Evolutionary conservation across 306 rosid species (phyloP), one percentile per base, ranked within the genome.

Genomic region (Canavalia gladiata): DNA sequence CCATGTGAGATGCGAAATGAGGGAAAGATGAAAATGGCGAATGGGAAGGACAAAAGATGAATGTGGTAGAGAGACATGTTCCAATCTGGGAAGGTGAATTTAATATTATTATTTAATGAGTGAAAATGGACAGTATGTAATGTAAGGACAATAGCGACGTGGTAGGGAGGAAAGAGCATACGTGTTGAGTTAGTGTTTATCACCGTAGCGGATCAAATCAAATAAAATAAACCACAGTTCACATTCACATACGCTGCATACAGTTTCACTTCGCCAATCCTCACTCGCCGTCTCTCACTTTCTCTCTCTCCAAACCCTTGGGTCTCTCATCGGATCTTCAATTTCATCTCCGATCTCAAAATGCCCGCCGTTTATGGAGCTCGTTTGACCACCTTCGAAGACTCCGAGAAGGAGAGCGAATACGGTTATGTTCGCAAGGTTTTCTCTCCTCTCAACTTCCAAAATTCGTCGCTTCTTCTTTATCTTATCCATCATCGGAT

Each of bases 361-460:
- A 96, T 96, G 99, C 97, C 99, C 73, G 86, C 98, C 34, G 98
- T 88, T 41, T 87, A 92, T 75, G 98, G 99, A 86, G 92, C 85
- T 82, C 98, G 91, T 25, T 62, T 96, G 86, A 96, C 99, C 77
- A 96, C 99, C 35, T 96, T 96, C 82, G 99, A 96, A 60, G 99
- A 96, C 80, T 74, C 86, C 45, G 99, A 96, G 97, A 96, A 93
- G 94, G 99, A 96, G 88, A 96, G 99, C 68, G 99, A 96, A 88
- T 96, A 92, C 79, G 99, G 99, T 56, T 96, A 96, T 66, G 97
- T 96, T 80, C 99, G 99, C 49, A 96, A 96, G 99, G 99, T 93
- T 28, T 56, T 31, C 7, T 50, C 72, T 42, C n/a, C 33, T 84
- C 78, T 6, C 56, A 25, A 60, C 50, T 52, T 60, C 41, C 49